These are phyloP conservation scores for Torrubiellomyces zombiae DNA, from an alignment of 2,329 filamentous ascomycete species.

Conservation along the genomic window DNA sequence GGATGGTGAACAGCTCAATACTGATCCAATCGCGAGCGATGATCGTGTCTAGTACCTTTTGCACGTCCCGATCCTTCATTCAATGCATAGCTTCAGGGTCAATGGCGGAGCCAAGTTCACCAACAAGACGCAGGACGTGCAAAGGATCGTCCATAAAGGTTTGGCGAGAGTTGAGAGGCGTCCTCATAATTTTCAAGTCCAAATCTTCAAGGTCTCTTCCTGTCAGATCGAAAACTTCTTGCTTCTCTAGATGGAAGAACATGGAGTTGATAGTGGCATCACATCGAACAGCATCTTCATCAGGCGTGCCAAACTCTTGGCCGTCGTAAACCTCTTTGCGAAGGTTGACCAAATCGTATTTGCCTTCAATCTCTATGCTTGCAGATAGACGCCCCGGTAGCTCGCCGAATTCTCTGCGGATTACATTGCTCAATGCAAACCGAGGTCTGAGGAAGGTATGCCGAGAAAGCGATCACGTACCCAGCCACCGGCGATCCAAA, in stretches of 20 bases:
- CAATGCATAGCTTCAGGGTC: slow-evolving; percentile 1
- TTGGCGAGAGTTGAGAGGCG: slow-evolving; percentile 5
- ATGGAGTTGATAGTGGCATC: slow-evolving; percentile 7
- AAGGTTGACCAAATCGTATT: slow-evolving; percentile 7
- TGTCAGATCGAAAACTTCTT: slow-evolving; percentile 6
- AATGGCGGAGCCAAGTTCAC: slow-evolving; percentile 5
- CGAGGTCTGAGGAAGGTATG: slow-evolving; percentile 6
- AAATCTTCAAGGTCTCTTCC: slow-evolving; percentile 4
- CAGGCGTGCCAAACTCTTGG: slow-evolving; percentile 6
- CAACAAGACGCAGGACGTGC: slow-evolving; percentile 5
- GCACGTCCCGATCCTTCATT: slow-evolving; percentile 4
- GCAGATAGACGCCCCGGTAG: slow-evolving; percentile 4
- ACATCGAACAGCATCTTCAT: slow-evolving; percentile 6
- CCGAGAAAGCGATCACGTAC: slow-evolving; percentile 7
- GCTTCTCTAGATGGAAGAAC: slow-evolving; percentile 5
- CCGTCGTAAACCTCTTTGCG: slow-evolving; percentile 7
- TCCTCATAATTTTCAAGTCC: slow-evolving; percentile 5
- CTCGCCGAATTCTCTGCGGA: slow-evolving; percentile 4
- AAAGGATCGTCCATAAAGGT: slow-evolving; percentile 8
- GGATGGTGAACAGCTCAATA: slow-evolving; percentile 6
- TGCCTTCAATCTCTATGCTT: slow-evolving; percentile 1
- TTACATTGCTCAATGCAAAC: slow-evolving; percentile 6
- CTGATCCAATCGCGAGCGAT: slow-evolving; percentile 7
- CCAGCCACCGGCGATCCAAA: slow-evolving; percentile 8
- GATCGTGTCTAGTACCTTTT: slow-evolving; percentile 4